phyloP scores from a whole-genome alignment of 805 yeast species.

The Starmera amethionina region DNA sequence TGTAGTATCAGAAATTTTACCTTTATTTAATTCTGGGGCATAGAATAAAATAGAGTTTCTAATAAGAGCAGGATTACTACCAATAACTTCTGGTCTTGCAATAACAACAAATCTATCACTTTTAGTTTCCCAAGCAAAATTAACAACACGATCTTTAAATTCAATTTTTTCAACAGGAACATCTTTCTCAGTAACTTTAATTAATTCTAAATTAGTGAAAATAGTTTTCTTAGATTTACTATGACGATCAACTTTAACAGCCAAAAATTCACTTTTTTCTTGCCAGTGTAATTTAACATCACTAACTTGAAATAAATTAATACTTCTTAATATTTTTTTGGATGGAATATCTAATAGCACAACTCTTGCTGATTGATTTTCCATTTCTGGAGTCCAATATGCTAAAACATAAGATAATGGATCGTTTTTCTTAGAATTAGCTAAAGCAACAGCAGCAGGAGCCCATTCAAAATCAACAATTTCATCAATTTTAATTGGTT shows the following conservation, averaged over 20 bases:
- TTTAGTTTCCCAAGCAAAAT: slow-evolving; percentile 94
- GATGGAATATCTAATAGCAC: slow-evolving; percentile 82
- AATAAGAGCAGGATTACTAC: slow-evolving; percentile 51
- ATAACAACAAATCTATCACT: slow-evolving; percentile 80
- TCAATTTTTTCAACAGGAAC: slow-evolving; percentile 94
- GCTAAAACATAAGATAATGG: slow-evolving; percentile 62
- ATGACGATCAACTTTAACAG: slow-evolving; percentile 95
- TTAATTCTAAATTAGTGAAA: slow-evolving; percentile 86
- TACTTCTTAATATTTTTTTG: slow-evolving; percentile 75
- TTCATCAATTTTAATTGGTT: slow-evolving; percentile 73
- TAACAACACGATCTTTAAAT: slow-evolving; percentile 77
- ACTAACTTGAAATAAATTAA: slow-evolving; percentile 89
- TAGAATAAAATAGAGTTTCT: slow-evolving; percentile 68
- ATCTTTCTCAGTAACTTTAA: slow-evolving; percentile 78
- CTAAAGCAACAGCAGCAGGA: slow-evolving; percentile 72
- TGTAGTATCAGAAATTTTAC: slow-evolving; percentile 34
- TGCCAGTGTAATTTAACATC: slow-evolving; percentile 94
- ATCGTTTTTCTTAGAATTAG: slow-evolving; percentile 41
- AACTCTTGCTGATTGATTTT: slow-evolving; percentile 92
- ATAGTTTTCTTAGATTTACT: slow-evolving; percentile 89
- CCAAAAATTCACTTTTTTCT: slow-evolving; percentile 67
- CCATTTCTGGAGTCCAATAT: slow-evolving; percentile 94
- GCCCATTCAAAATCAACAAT: slow-evolving; percentile 91
- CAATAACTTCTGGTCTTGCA: slow-evolving; percentile 43
- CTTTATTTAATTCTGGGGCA: slow-evolving; percentile 58